Conservation (phyloP, 2,329 filamentous ascomycete genomes). For the Ophiostoma fasciatum region DNA sequence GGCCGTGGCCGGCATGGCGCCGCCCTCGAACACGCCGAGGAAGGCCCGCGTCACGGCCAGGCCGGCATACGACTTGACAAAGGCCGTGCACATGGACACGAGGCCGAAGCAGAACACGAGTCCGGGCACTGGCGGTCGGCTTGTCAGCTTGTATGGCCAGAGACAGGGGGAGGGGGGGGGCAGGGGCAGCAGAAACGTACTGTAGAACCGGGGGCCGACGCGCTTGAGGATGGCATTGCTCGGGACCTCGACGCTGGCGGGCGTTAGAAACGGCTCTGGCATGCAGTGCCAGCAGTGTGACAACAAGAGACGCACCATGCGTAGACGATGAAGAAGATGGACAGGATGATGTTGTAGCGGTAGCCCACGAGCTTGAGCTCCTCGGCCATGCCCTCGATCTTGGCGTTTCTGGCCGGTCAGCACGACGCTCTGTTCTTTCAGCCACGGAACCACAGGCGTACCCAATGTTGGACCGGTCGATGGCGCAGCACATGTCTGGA, state of each 20-base stretch:
- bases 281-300: background rate
- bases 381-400: background rate
- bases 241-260: slow-evolving; percentile 38
- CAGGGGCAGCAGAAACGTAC: too few relatives aligned
- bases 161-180: slow-evolving; percentile 29
- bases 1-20: slow-evolving; percentile 41
- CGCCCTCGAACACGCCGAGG: slow-evolving; percentile 40
- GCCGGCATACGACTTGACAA: slow-evolving; percentile 31
- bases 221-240: slow-evolving; percentile 40
- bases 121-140: background rate
- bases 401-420: background rate
- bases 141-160: background rate
- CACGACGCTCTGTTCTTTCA: background rate
- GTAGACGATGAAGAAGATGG: slow-evolving; percentile 41
- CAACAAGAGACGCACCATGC: background rate
- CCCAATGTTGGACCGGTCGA: slow-evolving; percentile 1
- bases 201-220: slow-evolving; percentile 34
- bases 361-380: background rate
- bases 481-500: slow-evolving; percentile 2
- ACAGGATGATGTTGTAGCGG: slow-evolving; percentile 42
- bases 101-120: slow-evolving; percentile 41
- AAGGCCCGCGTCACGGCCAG: slow-evolving; percentile 32
- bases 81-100: slow-evolving; percentile 38
- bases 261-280: too few relatives aligned
- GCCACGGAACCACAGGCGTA: background rate